phyloP scores from a whole-genome alignment of 202 grass and related monocot species.

The Schoenoplectus triqueter region DNA sequence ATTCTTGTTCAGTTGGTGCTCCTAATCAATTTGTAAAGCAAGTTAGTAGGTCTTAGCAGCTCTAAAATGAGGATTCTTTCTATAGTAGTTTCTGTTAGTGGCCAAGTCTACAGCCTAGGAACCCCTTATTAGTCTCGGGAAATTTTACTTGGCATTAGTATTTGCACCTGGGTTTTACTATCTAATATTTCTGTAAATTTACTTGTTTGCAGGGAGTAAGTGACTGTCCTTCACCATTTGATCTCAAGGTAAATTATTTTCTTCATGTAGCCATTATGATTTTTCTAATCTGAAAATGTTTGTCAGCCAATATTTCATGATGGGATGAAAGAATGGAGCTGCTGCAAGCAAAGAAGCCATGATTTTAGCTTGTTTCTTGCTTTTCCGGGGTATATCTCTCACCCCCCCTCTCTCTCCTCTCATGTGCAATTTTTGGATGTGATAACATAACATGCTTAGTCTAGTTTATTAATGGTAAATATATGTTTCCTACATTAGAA shows the following conservation, averaged over 20 bases:
- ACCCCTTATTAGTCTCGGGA: neutral
- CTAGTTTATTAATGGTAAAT: neutral
- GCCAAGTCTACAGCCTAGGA: neutral
- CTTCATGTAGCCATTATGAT: neutral
- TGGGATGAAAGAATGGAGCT: constrained; percentile 98
- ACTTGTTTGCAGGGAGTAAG: constrained; percentile 85
- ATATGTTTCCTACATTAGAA: neutral
- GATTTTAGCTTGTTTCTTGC: constrained; percentile 99
- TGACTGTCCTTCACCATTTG: constrained; percentile 24
- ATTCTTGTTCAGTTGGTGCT: neutral
- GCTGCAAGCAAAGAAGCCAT: constrained; percentile 96
- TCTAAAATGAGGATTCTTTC: neutral
- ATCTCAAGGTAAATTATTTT: constrained; percentile 38
- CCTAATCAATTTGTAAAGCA: neutral
- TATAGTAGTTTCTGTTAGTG: neutral
- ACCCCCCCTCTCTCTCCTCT: constrained; percentile 19
- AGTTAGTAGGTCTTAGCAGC: neutral
- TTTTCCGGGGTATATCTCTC: constrained; percentile 78
- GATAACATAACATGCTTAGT: neutral
- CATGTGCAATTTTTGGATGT: neutral
- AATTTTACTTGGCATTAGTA: constrained; percentile 16
- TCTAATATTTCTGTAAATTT: constrained; percentile 28
- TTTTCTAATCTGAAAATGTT: constrained; percentile 50
- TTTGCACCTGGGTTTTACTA: neutral
- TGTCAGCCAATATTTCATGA: constrained; percentile 92